Evolutionary conservation across 1,284 basidiomycete species (phyloP), one percentile per base, ranked within the genome.

Genomic region (Leccinum subfulvum): DNA sequence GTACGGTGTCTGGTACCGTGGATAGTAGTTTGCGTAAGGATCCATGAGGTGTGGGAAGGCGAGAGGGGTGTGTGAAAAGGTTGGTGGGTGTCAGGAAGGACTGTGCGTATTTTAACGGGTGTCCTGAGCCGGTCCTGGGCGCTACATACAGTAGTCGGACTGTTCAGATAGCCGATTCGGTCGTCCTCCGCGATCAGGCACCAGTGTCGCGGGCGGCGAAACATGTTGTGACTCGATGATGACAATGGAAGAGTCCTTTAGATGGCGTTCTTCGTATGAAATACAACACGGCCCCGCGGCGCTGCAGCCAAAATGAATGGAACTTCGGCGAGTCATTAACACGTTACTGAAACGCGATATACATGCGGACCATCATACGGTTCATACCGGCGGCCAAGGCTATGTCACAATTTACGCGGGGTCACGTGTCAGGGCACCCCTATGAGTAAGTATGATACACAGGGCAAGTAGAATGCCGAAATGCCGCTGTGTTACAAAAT

Each of bases 1-100:
- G 49, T 75, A 74, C 35, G 64, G 62, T 8, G 70, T 63, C 44
- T 65, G 73, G 59, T 71, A 71, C 64, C 65, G 73, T 28, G 73
- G 66, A 44, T 61, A 62, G 16, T 33, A 62, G 37, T 66, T 71
- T 44, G 49, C 41, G 57, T 66, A 75, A 2, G 68, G 70, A 64
- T 74, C 63, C 73, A 74, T 74, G 57, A 18, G 1, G 0, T 23
- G 47, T 37, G 57, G 30, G 47, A 57, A 21, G 28, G 41, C 59
- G 57, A 0, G 14, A 9, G 54, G 0, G 35, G 52, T n/a, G 58
- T 53, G 63, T 21, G 66, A 64, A 51, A 11, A n/a, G n/a, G 35
- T 35, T 23, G 14, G 7, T 53, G 0, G 8, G 21, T 5, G 44
- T 11, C 56, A 61, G 55, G 67, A 64, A 67, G 26, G 5, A n/a